Conservation (phyloP, 2,329 filamentous ascomycete genomes). For the Trichoderma aggressivum region DNA sequence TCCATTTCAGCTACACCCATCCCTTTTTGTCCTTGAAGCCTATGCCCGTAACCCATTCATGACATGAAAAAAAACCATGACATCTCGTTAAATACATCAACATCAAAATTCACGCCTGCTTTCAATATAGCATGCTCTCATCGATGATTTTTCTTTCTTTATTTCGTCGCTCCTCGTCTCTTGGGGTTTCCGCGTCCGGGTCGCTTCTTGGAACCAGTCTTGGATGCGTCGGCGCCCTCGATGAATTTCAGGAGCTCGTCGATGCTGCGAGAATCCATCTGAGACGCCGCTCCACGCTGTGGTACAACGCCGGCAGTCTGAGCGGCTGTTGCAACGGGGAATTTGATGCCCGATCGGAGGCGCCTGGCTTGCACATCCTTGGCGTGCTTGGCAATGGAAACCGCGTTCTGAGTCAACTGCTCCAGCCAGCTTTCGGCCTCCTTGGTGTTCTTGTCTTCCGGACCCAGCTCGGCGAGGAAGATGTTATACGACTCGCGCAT, state of each 20-base stretch:
- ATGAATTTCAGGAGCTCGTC: constrained; percentile 95
- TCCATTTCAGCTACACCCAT: not conserved
- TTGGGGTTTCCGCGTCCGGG: constrained; percentile 54
- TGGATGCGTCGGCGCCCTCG: constrained; percentile 65
- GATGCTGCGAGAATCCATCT: constrained; percentile 75
- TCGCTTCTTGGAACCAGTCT: constrained; percentile 52
- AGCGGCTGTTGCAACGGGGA: constrained; percentile 45
- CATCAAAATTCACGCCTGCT: constrained; percentile 1
- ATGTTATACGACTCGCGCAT: constrained; percentile 98
- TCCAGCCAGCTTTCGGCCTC: constrained; percentile 96
- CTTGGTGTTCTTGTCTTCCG: constrained; percentile 95
- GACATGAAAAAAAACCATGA: constrained; percentile 8
- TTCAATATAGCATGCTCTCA: not conserved
- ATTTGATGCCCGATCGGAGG: constrained; percentile 65
- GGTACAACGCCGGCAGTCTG: constrained; percentile 32
- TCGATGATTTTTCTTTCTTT: not conserved
- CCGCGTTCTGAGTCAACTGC: constrained; percentile 92
- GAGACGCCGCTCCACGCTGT: constrained; percentile 28
- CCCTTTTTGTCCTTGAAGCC: not conserved
- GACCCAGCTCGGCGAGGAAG: constrained; percentile 81
- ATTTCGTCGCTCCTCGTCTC: constrained; percentile 39
- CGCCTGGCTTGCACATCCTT: constrained; percentile 78
- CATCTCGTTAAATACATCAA: constrained; percentile 3
- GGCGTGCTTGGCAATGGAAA: constrained; percentile 88
- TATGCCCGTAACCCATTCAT: constrained; percentile 4